A percentile compares a stretch with the other conserved stretches of the same genome.
These are phyloP conservation scores for Mucor lusitanicus DNA, from an alignment of 371 early-diverging fungal genomes.

Conservation along the genomic window DNA sequence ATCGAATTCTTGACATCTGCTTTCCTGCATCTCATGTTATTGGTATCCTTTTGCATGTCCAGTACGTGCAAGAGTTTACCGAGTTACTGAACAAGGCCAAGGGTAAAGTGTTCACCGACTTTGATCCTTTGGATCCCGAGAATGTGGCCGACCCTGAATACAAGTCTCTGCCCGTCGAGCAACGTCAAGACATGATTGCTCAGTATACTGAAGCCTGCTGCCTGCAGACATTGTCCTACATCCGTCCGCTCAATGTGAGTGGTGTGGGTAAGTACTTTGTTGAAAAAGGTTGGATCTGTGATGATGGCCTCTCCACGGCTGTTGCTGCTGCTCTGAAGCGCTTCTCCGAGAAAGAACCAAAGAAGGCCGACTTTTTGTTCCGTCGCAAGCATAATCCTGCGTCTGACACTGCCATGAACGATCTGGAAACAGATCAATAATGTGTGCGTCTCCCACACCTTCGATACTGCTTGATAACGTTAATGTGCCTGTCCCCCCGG, in stretches of 20 bases:
- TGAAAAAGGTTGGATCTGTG: neutral
- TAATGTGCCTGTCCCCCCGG: neutral
- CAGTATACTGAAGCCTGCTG: neutral
- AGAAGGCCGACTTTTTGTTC: neutral
- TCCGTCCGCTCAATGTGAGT: neutral
- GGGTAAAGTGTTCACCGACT: neutral
- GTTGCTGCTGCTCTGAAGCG: neutral
- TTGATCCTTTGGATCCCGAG: slow-evolving; percentile 4
- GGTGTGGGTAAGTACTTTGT: neutral
- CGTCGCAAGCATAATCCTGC: no score
- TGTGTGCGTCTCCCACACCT: no score
- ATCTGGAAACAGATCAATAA: no score
- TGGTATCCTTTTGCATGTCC: neutral
- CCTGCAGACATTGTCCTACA: neutral
- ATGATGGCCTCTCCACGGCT: neutral
- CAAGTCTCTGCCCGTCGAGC: neutral
- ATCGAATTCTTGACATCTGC: slow-evolving; percentile 2
- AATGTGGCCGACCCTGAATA: slow-evolving; percentile 1
- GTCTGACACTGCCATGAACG: no score
- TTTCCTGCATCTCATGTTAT: slow-evolving; percentile 5
- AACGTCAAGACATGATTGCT: neutral
- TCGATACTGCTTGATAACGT: no score
- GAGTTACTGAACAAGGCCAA: neutral
- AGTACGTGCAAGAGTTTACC: neutral
- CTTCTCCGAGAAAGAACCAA: neutral